phyloP scores from a whole-genome alignment of 148 eudicot species.

The Camellia granthamiana region DNA sequence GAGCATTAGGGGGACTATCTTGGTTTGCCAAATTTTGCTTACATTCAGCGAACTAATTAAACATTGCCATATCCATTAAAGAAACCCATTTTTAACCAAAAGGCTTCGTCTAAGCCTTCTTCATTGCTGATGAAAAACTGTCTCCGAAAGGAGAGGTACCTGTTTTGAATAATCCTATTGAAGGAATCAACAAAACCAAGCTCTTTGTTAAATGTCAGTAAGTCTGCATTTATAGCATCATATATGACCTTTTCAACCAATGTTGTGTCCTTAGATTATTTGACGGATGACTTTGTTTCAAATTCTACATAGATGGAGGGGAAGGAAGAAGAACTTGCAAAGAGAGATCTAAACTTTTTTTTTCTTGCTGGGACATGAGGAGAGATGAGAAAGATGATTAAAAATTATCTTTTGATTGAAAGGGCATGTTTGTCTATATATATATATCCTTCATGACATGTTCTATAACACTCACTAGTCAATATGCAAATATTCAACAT shows the following conservation, averaged over 20 bases:
- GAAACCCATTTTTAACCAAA: no score
- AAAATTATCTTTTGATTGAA: not conserved
- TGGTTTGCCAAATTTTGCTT: not conserved
- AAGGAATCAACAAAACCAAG: not conserved
- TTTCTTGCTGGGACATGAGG: not conserved
- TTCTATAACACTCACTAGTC: no score
- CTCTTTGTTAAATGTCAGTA: not conserved
- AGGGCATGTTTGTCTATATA: no score
- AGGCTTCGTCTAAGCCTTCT: not conserved
- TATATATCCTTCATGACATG: no score
- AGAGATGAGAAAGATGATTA: not conserved
- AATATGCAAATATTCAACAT: no score
- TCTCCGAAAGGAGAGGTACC: not conserved
- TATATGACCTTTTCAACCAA: not conserved
- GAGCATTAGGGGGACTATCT: not conserved
- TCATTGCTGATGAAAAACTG: not conserved
- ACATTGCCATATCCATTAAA: not conserved
- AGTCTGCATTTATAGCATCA: not conserved
- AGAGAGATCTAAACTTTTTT: not conserved
- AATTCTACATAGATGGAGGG: not conserved
- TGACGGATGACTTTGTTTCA: not conserved
- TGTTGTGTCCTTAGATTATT: not conserved
- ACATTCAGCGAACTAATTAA: not conserved
- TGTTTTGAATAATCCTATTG: not conserved
- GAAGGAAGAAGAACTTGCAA: not conserved